Percentiles rank a stretch among this genome's conserved stretches.
phyloP scores from a whole-genome alignment of 1,284 basidiomycete species.

The Meira nashicola region DNA sequence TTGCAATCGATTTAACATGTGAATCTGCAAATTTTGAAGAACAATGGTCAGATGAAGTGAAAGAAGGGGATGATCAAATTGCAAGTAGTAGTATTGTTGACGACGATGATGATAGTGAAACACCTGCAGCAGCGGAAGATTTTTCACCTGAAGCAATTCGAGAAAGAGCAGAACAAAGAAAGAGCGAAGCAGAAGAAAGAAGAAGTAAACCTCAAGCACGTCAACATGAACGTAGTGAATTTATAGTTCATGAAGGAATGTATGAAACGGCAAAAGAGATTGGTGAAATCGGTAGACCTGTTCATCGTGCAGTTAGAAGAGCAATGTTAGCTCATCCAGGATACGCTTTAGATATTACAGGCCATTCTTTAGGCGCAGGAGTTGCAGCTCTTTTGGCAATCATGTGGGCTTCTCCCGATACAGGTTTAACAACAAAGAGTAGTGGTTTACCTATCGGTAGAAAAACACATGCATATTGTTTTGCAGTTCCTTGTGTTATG shows the following conservation, averaged over 20 bases:
- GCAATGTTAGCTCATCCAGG: slow-evolving; percentile 66
- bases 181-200: slow-evolving; percentile 2
- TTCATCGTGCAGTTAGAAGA: slow-evolving; percentile 68
- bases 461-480: slow-evolving; percentile 69
- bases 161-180: slow-evolving; percentile 5
- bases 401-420: slow-evolving; percentile 68
- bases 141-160: slow-evolving; percentile 3
- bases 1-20: slow-evolving; percentile 50
- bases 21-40: slow-evolving; percentile 28
- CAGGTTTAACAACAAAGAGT: slow-evolving; percentile 22
- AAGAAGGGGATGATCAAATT: neutral
- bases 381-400: slow-evolving; percentile 72
- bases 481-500: slow-evolving; percentile 69
- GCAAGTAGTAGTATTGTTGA: neutral
- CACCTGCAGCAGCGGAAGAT: slow-evolving; percentile 2
- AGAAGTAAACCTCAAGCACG: slow-evolving; percentile 1
- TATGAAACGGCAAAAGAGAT: slow-evolving; percentile 70
- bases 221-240: neutral
- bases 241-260: slow-evolving; percentile 62
- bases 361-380: slow-evolving; percentile 82
- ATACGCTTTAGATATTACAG: slow-evolving; percentile 61
- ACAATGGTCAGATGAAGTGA: neutral
- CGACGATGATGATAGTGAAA: neutral
- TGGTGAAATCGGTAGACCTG: slow-evolving; percentile 70
- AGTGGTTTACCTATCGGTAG: slow-evolving; percentile 64